phyloP scores from a whole-genome alignment of 331 rosid genomes.

The Quercus tomentella region DNA sequence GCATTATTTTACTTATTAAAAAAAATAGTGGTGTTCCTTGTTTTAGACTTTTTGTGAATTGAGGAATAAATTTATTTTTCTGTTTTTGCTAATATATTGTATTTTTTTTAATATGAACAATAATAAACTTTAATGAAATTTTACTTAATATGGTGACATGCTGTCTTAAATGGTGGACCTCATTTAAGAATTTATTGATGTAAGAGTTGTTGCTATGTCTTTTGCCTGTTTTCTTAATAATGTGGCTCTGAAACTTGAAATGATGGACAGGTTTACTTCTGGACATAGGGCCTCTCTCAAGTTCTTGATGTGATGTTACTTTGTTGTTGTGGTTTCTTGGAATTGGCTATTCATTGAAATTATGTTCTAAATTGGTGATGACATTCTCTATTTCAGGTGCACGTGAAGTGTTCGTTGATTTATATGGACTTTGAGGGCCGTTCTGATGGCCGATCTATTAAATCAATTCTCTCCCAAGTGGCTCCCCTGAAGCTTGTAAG shows the following conservation, averaged over 20 bases:
- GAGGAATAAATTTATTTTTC: neutral
- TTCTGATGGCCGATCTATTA: constrained; percentile 92
- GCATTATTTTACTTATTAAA: neutral
- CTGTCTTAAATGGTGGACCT: neutral
- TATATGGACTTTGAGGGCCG: constrained; percentile 99
- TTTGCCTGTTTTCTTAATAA: neutral
- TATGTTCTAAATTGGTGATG: neutral
- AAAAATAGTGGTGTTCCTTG: neutral
- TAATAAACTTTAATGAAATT: neutral
- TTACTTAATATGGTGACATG: neutral
- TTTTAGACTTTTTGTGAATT: neutral
- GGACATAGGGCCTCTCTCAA: neutral
- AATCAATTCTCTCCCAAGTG: constrained; percentile 90
- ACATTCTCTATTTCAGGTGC: constrained; percentile 54
- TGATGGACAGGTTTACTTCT: neutral
- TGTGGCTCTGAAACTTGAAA: constrained; percentile 9
- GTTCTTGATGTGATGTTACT: neutral
- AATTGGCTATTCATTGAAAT: neutral
- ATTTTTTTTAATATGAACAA: neutral
- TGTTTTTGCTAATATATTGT: neutral
- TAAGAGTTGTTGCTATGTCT: neutral
- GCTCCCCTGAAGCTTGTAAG: constrained; percentile 96
- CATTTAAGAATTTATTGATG: neutral
- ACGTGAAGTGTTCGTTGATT: constrained; percentile 69
- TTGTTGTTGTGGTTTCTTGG: neutral